These are phyloP conservation scores for Nitzschia sp. DNA, from an alignment of 108 stramenopile species.

Conservation along the genomic window DNA sequence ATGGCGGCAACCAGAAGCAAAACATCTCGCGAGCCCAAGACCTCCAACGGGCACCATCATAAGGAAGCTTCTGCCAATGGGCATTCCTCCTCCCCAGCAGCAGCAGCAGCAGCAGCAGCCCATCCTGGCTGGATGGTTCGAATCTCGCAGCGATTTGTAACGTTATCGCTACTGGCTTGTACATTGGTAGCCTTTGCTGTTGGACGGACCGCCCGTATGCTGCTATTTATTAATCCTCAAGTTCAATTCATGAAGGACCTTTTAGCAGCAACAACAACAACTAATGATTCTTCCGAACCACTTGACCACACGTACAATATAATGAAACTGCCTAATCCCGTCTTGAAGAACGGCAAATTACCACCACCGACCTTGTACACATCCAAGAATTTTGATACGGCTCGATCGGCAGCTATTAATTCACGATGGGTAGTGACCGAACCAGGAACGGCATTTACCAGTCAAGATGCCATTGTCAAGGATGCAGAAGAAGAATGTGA, in stretches of 20 bases:
- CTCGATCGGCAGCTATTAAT: slow-evolving; percentile 23
- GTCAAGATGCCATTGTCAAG: background rate
- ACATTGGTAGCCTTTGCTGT: slow-evolving; percentile 49
- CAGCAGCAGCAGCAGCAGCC: background rate
- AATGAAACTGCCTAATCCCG: slow-evolving; percentile 46
- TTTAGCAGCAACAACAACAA: background rate
- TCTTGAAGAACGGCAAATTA: slow-evolving; percentile 52
- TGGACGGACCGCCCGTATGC: slow-evolving; percentile 50
- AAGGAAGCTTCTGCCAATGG: too few relatives aligned
- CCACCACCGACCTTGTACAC: slow-evolving; percentile 70
- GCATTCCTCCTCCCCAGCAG: too few relatives aligned
- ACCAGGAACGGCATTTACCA: slow-evolving; percentile 3
- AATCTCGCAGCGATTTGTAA: slow-evolving; percentile 40
- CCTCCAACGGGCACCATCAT: too few relatives aligned
- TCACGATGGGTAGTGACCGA: slow-evolving; percentile 36
- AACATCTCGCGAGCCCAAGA: too few relatives aligned
- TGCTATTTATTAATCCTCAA: slow-evolving; percentile 31
- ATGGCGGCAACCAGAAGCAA: too few relatives aligned
- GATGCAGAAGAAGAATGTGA: slow-evolving; percentile 5
- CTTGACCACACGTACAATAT: background rate
- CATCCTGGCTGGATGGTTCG: background rate
- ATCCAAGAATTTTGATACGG: slow-evolving; percentile 68
- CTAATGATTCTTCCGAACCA: background rate
- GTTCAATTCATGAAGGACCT: background rate
- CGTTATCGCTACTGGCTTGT: slow-evolving; percentile 32